Percentiles rank a stretch among this genome's conserved stretches.
Conservation (phyloP, 139 green algal species). For the Chlamydomonas applanata region DNA sequence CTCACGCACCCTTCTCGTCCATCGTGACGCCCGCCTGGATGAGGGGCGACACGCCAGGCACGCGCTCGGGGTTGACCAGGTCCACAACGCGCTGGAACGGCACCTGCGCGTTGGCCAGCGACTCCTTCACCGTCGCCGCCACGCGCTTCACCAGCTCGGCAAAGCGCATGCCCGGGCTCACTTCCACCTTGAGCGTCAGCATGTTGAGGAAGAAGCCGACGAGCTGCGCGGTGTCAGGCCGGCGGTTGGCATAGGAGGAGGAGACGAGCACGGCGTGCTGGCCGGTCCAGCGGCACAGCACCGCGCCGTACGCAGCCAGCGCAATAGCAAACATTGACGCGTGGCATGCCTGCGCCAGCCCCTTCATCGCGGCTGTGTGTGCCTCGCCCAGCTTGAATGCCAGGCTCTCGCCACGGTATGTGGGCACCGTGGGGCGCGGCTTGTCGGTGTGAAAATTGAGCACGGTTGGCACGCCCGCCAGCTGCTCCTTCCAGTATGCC, state of each 20-base stretch:
- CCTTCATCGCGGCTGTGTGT: too few relatives aligned
- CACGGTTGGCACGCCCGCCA: background rate
- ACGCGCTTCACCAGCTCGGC: background rate
- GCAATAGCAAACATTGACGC: too few relatives aligned
- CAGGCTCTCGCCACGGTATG: background rate
- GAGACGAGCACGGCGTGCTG: background rate
- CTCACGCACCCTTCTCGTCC: background rate
- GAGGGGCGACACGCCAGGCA: background rate
- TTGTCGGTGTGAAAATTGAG: constrained; percentile 1
- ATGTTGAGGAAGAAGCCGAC: constrained; percentile 15
- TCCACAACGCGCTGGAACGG: background rate
- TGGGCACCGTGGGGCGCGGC: background rate
- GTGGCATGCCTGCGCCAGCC: too few relatives aligned
- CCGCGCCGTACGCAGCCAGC: background rate
- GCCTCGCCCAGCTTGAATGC: background rate
- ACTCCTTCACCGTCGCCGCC: too few relatives aligned
- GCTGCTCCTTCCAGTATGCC: constrained; percentile 1
- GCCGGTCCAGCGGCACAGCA: background rate
- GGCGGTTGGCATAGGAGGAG: constrained; percentile 11
- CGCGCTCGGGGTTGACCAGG: background rate
- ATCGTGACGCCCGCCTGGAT: background rate
- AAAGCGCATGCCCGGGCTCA: background rate
- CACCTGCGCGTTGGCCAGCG: too few relatives aligned
- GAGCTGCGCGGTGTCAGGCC: background rate
- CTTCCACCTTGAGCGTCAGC: background rate